Evolutionary conservation across 768 basidiomycete genomes (phyloP).

Genomic region (Tulasnella sp.): DNA sequence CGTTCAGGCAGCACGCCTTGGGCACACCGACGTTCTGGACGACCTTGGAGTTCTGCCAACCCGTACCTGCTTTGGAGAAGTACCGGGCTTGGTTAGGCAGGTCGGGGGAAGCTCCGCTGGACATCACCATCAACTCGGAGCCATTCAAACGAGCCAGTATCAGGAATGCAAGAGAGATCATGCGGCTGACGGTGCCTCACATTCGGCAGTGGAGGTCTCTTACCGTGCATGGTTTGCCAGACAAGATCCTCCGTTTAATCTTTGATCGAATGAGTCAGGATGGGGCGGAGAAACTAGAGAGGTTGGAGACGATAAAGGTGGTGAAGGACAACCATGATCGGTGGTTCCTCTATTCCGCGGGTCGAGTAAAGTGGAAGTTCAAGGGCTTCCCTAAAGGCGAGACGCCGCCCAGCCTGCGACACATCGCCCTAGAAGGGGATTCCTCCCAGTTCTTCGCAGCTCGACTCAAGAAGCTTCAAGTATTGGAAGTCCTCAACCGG

Average conservation of each 20-base stretch:
- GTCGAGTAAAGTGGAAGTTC: background rate
- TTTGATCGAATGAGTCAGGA: constrained; percentile 57
- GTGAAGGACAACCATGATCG: constrained; percentile 54
- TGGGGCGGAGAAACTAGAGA: constrained; percentile 65
- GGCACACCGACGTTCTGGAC: constrained; percentile 40
- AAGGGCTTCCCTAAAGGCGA: background rate
- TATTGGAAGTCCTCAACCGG: background rate
- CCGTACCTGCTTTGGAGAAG: background rate
- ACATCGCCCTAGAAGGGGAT: background rate
- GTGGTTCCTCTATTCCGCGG: background rate
- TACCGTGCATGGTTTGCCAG: constrained; percentile 16
- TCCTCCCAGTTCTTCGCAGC: background rate
- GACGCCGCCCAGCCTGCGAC: background rate
- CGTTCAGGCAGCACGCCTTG: constrained; percentile 38
- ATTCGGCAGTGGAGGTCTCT: constrained; percentile 46
- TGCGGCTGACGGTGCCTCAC: background rate
- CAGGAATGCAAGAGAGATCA: background rate
- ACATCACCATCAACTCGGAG: background rate
- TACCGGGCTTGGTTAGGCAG: background rate
- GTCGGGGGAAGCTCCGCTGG: background rate
- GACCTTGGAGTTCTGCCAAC: background rate
- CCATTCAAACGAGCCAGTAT: background rate
- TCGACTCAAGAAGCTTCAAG: background rate
- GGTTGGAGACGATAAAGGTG: constrained; percentile 55
- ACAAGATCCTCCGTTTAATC: constrained; percentile 55